Evolutionary conservation across 148 eudicot genomes (phyloP).

Genomic region (Rhododendron williamsianum): DNA sequence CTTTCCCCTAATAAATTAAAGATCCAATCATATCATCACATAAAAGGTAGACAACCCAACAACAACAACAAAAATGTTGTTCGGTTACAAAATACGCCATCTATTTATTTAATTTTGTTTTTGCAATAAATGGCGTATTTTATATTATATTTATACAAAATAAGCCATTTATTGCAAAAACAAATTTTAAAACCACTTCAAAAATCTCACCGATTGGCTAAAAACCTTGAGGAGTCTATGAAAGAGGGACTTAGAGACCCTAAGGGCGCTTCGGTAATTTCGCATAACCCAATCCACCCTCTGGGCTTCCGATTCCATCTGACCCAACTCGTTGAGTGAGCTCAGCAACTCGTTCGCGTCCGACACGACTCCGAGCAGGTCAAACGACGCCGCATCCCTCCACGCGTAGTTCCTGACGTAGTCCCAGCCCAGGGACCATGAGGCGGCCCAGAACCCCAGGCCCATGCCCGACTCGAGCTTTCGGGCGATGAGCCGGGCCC

Average conservation of each 20-base stretch:
- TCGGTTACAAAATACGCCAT: neutral
- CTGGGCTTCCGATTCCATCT: constrained; percentile 42
- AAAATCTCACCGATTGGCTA: constrained; percentile 46
- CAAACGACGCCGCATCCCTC: constrained; percentile 41
- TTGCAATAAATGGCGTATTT: too few relatives aligned
- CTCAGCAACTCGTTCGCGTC: constrained; percentile 58
- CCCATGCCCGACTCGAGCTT: constrained; percentile 40
- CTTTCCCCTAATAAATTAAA: neutral
- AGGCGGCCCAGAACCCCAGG: constrained; percentile 36
- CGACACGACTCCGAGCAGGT: constrained; percentile 27
- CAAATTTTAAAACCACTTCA: neutral
- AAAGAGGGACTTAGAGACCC: constrained; percentile 37
- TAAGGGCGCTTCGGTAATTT: constrained; percentile 43
- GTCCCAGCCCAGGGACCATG: constrained; percentile 58
- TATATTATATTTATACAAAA: neutral
- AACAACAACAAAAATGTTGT: neutral
- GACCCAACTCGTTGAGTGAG: constrained; percentile 42
- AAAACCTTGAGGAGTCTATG: constrained; percentile 46
- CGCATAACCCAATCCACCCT: constrained; percentile 49
- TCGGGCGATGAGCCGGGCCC: constrained; percentile 46
- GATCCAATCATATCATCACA: neutral
- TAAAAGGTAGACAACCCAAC: neutral
- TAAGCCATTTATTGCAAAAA: neutral
- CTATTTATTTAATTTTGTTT: too few relatives aligned
- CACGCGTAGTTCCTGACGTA: constrained; percentile 60